A percentile compares a stretch with the other conserved stretches of the same genome.
Evolutionary conservation across 2,329 filamentous ascomycete genomes (phyloP).

Genomic region (Fusarium neocosmosporiellum): DNA sequence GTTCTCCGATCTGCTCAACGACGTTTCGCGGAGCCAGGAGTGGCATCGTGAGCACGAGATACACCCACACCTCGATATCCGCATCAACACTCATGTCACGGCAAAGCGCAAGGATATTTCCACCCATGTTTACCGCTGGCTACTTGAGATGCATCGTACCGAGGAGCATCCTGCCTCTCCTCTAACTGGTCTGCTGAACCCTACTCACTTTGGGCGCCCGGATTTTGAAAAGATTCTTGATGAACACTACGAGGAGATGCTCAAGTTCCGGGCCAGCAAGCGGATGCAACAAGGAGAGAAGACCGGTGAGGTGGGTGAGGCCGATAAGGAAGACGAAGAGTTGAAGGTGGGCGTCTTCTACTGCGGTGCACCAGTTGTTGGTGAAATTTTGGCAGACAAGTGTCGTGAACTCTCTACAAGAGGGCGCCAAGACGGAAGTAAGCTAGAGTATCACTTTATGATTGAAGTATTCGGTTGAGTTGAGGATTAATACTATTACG

Average conservation of each 20-base stretch:
- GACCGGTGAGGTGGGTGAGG: neutral
- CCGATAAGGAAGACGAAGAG: constrained; percentile 44
- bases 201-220: constrained; percentile 65
- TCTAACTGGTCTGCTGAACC: constrained; percentile 64
- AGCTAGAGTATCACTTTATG: constrained; percentile 67
- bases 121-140: constrained; percentile 65
- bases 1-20: constrained; percentile 68
- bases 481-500: neutral
- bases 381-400: constrained; percentile 65
- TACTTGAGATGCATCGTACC: constrained; percentile 67
- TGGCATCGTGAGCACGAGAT: constrained; percentile 52
- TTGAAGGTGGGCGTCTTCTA: constrained; percentile 67
- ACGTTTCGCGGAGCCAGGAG: constrained; percentile 53
- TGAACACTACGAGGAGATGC: constrained; percentile 65
- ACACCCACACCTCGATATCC: constrained; percentile 60
- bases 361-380: constrained; percentile 66
- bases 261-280: constrained; percentile 47
- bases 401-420: constrained; percentile 62
- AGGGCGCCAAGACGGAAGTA: constrained; percentile 62
- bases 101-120: constrained; percentile 64
- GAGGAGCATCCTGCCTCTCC: constrained; percentile 62
- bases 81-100: constrained; percentile 67
- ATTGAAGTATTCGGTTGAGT: constrained; percentile 66
- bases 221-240: constrained; percentile 65
- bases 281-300: neutral